Percentiles rank a stretch among this genome's conserved stretches.
These are phyloP conservation scores for Podosphaera leucotricha DNA, from an alignment of 2,329 filamentous ascomycete genomes.

Conservation along the genomic window DNA sequence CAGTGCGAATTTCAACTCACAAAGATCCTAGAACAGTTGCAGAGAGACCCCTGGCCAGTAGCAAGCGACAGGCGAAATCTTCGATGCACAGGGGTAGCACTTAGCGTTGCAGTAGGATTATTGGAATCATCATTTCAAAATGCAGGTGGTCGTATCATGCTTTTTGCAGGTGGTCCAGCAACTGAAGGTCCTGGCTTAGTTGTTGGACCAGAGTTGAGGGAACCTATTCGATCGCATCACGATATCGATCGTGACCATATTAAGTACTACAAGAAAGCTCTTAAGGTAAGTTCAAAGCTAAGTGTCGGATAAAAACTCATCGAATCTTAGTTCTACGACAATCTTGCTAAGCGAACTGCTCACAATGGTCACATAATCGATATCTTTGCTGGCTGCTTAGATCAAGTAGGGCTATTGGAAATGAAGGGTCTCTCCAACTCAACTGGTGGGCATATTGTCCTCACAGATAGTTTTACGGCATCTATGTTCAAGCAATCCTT, in stretches of 20 bases:
- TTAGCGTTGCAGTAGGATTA: slow-evolving; percentile 80
- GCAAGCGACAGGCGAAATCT: slow-evolving; percentile 77
- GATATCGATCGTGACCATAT: slow-evolving; percentile 98
- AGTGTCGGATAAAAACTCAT: neutral
- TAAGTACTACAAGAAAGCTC: slow-evolving; percentile 98
- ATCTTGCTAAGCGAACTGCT: slow-evolving; percentile 73
- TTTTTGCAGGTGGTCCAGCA: slow-evolving; percentile 83
- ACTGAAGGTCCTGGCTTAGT: slow-evolving; percentile 96
- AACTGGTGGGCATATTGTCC: slow-evolving; percentile 91
- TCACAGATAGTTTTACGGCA: slow-evolving; percentile 94
- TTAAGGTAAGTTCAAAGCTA: slow-evolving; percentile 40
- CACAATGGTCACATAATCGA: slow-evolving; percentile 96
- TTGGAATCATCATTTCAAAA: slow-evolving; percentile 93
- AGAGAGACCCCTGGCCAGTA: slow-evolving; percentile 94
- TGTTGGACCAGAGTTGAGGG: slow-evolving; percentile 80
- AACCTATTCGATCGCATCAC: slow-evolving; percentile 93
- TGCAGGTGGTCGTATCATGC: slow-evolving; percentile 83
- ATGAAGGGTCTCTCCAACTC: slow-evolving; percentile 96
- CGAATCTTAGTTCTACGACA: slow-evolving; percentile 66
- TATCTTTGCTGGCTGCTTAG: slow-evolving; percentile 89
- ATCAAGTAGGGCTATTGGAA: slow-evolving; percentile 88
- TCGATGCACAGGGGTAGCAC: slow-evolving; percentile 84
- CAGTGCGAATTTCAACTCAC: slow-evolving; percentile 96
- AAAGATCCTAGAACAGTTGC: slow-evolving; percentile 80
- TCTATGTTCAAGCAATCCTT: slow-evolving; percentile 99